A percentile compares a stretch with the other conserved stretches of the same genome.
Evolutionary conservation across 306 rosid genomes (phyloP).

Genomic region (Fagus crenata): DNA sequence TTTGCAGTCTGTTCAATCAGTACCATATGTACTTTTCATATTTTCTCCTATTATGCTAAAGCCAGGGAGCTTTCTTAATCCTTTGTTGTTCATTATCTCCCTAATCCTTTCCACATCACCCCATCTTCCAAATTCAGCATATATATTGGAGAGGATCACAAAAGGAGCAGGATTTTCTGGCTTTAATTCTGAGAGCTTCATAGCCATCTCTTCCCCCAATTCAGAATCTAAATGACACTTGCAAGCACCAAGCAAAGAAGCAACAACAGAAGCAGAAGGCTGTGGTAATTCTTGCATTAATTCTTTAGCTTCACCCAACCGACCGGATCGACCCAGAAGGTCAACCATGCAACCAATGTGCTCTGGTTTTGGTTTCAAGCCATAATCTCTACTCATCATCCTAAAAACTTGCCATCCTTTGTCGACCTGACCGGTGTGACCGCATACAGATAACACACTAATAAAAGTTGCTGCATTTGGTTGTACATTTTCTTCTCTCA

Average conservation of each 20-base stretch:
- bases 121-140: slow-evolving; percentile 74
- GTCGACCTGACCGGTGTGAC: slow-evolving; percentile 71
- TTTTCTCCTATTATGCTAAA: slow-evolving; percentile 53
- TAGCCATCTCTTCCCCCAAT: slow-evolving; percentile 62
- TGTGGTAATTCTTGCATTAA: slow-evolving; percentile 47
- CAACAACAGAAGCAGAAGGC: slow-evolving; percentile 55
- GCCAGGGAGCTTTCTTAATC: slow-evolving; percentile 56
- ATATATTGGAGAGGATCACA: slow-evolving; percentile 61
- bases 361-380: slow-evolving; percentile 52
- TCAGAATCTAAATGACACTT: slow-evolving; percentile 45
- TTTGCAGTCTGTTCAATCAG: slow-evolving; percentile 17
- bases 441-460: slow-evolving; percentile 62
- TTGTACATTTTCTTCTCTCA: slow-evolving; percentile 47
- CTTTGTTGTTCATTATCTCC: slow-evolving; percentile 46
- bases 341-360: slow-evolving; percentile 69
- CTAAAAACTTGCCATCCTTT: slow-evolving; percentile 52
- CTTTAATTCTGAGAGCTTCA: slow-evolving; percentile 54
- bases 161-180: slow-evolving; percentile 64
- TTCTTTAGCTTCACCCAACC: slow-evolving; percentile 52
- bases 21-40: slow-evolving; percentile 32
- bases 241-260: slow-evolving; percentile 78
- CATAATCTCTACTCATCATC: slow-evolving; percentile 56
- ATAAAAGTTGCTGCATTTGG: slow-evolving; percentile 69
- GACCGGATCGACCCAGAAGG: slow-evolving; percentile 68
- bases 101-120: slow-evolving; percentile 69